Base-by-base conservation (phyloP, 768 basidiomycete genomes). In the Leccinum uliginosum region DNA sequence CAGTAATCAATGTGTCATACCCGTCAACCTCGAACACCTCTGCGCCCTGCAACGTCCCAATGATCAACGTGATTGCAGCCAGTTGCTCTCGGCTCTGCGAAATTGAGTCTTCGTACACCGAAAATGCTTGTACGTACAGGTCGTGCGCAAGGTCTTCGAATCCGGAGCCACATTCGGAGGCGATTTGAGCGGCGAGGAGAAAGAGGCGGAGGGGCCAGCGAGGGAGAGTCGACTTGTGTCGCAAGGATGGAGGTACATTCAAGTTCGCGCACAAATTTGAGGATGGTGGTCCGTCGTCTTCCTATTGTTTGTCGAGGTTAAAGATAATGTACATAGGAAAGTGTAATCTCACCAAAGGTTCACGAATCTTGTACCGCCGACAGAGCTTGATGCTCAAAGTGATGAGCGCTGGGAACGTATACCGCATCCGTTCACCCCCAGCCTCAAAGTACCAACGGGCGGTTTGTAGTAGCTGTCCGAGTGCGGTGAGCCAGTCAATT, bases 1-100 rank as follows among this genome's bases (percentile, higher is more conserved):
- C 98, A 24, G 97, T 98, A 66, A 98, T 93, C 59, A 99, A 75
- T 3, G 96, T 98, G 67, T 98, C 97, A 67, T 97, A 98, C 71
- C 96, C 96, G 65, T 99, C 97, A 50, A 81, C 82, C 34, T 87
- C 88, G 67, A 98, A 98, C n/a, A 95, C 94, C 59, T 86, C 79
- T 30, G 93, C 89, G 11, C 88, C 85, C 55, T 93, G 91, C 40
- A 99, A 75, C 6, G 93, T 91, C 50, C 89, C 88, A 57, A 98
- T 97, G 63, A 99, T 89, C 19, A 95, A n/a, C n/a, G n/a, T n/a
- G n/a, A n/a, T n/a, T n/a, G n/a, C n/a, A n/a, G n/a, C n/a, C n/a
- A n/a, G n/a, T n/a, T n/a, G n/a, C n/a, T n/a, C n/a, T n/a, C n/a
- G n/a, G n/a, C n/a, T n/a, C n/a, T n/a, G n/a, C n/a, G n/a, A n/a